Percentiles rank a stretch among this genome's conserved stretches.
Conservation (phyloP, 768 basidiomycete genomes). For the Tubosaeta sp. region DNA sequence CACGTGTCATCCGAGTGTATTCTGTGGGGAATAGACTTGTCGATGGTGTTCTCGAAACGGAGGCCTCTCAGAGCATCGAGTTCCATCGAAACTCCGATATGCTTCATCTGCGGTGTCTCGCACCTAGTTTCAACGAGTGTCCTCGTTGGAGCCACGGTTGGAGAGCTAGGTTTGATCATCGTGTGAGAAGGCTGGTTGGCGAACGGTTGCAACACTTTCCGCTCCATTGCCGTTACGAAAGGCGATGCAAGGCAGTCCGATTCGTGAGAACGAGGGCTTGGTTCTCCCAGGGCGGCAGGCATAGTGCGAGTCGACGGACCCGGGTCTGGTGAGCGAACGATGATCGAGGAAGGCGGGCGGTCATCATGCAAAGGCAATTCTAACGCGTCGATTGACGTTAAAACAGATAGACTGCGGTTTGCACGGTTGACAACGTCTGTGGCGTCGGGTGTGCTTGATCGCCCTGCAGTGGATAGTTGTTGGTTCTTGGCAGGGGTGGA, state of each 20-base stretch:
- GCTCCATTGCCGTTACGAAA: slow-evolving; percentile 6
- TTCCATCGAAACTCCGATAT: not conserved
- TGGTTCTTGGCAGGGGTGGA: slow-evolving; percentile 3
- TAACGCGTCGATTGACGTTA: slow-evolving; percentile 11
- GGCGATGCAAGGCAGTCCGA: slow-evolving; percentile 13
- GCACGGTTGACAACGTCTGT: not conserved
- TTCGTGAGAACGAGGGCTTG: slow-evolving; percentile 1
- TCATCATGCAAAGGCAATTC: slow-evolving; percentile 13
- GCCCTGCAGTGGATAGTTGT: not conserved
- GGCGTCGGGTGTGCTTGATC: not conserved
- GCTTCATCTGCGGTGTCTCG: not conserved
- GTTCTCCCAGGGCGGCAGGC: not conserved
- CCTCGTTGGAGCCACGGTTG: not conserved
- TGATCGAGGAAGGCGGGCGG: slow-evolving; percentile 19
- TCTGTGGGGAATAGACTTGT: slow-evolving; percentile 1
- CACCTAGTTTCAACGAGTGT: not conserved
- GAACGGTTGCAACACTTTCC: not conserved
- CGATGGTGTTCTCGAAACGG: not conserved
- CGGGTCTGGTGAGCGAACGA: slow-evolving; percentile 17
- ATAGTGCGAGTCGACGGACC: not conserved
- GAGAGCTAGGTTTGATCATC: not conserved
- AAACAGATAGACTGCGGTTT: slow-evolving; percentile 1
- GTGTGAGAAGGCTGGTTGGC: slow-evolving; percentile 1
- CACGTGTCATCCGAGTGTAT: not conserved
- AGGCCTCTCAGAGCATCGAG: not conserved